Percentiles rank a stretch among this genome's conserved stretches.
phyloP scores from a whole-genome alignment of 768 basidiomycete species.

The Tulasnella calospora region DNA sequence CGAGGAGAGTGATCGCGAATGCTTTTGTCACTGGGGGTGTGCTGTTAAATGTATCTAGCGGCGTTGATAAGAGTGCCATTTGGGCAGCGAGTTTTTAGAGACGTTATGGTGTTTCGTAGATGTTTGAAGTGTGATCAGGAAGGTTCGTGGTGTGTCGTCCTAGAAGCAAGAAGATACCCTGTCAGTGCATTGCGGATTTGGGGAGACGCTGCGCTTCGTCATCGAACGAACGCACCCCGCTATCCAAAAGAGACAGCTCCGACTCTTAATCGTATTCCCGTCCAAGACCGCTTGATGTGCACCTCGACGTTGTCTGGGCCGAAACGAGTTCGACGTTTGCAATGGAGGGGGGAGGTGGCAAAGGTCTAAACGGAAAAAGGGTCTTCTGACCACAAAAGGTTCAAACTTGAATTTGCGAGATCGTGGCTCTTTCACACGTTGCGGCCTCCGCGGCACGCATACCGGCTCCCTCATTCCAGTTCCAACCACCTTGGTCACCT shows the following conservation, averaged over 20 bases:
- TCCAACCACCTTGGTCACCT: not conserved
- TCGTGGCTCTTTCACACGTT: not conserved
- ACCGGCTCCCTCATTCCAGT: not conserved
- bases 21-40: slow-evolving; percentile 75
- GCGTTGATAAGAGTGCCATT: slow-evolving; percentile 76
- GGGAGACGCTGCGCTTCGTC: not conserved
- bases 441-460: not conserved
- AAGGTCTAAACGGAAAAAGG: not conserved
- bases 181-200: not conserved
- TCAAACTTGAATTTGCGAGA: not conserved
- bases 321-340: not conserved
- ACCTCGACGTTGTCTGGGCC: not conserved
- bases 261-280: not conserved
- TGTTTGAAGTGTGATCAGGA: not conserved
- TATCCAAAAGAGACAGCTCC: slow-evolving; percentile 22
- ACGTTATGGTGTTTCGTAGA: not conserved
- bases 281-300: not conserved
- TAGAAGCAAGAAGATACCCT: not conserved
- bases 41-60: slow-evolving; percentile 60
- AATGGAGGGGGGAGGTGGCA: not conserved
- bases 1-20: slow-evolving; percentile 56
- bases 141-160: not conserved
- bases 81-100: not conserved
- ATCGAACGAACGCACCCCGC: slow-evolving; percentile 18
- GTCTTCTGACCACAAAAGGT: not conserved